phyloP scores from a whole-genome alignment of 2,329 filamentous ascomycete genomes.

The Sporothrix inflata region DNA sequence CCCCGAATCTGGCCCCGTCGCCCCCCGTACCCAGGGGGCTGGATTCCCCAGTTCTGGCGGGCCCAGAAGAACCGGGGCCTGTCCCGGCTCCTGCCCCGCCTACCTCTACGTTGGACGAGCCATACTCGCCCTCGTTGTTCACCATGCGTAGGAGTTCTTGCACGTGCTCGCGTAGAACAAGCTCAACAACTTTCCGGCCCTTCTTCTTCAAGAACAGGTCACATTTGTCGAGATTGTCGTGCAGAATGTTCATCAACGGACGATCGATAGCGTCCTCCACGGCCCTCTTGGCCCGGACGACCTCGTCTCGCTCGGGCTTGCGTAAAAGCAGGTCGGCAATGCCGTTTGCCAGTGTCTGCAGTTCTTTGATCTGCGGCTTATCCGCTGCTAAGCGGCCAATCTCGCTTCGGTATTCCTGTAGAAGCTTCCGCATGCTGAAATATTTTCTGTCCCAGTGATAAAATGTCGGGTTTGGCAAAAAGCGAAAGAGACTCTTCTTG shows the following conservation, averaged over 20 bases:
- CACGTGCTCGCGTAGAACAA: constrained; percentile 54
- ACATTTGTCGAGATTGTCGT: constrained; percentile 47
- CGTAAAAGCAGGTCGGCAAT: constrained; percentile 30
- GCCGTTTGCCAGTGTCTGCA: constrained; percentile 28
- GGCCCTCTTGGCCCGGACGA: background rate
- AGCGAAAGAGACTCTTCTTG: constrained; percentile 53
- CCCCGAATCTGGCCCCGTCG: background rate
- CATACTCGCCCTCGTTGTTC: constrained; percentile 45
- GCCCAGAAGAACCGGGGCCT: background rate
- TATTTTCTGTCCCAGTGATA: constrained; percentile 58
- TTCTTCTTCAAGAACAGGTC: constrained; percentile 48
- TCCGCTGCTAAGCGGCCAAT: constrained; percentile 35
- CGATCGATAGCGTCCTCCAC: constrained; percentile 40
- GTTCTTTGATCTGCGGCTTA: constrained; percentile 26
- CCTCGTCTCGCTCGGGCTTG: background rate
- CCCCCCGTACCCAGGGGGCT: background rate
- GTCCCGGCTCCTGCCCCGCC: background rate
- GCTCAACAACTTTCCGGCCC: constrained; percentile 44
- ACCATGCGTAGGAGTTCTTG: constrained; percentile 53
- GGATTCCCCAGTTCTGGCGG: background rate
- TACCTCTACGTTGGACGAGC: constrained; percentile 24
- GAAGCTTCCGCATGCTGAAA: constrained; percentile 49
- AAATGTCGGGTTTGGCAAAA: constrained; percentile 60
- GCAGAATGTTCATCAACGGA: constrained; percentile 45
- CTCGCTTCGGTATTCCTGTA: constrained; percentile 45